Evolutionary conservation across 2,329 filamentous ascomycete species (phyloP), one percentile per base, ranked within the genome.

Genomic region (Alternaria brassicae): DNA sequence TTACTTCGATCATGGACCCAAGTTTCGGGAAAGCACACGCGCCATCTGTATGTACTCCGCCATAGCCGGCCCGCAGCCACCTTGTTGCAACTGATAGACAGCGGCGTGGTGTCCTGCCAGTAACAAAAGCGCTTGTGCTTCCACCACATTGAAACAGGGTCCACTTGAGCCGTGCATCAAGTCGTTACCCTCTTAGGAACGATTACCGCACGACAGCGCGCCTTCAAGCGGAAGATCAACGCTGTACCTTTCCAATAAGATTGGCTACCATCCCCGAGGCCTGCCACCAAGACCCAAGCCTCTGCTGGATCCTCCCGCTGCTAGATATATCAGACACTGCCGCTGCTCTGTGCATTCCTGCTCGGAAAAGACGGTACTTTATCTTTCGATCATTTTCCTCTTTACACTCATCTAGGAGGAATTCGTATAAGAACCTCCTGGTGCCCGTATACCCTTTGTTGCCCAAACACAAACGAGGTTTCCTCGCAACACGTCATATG

Each of bases 211-310:
- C 66, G 61, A 66, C 71, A 56, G 68, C 64, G 63, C 66, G 59
- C 59, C 61, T 62, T 62, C 53, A 58, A 61, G 68, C 70, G 69
- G 66, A 70, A 67, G 73, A 77, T 77, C 74, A 70, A 53, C 73
- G 59, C 47, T 60, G 44, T 62, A 55, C 59, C 59, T 71, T 75
- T 65, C 73, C 73, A 67, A 63, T 71, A 69, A 69, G 64, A 74
- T 69, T 60, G 53, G 48, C 58, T 44, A 65, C 64, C 68, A 61
- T 69, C 64, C 70, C 71, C 68, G 62, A 63, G 60, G 54, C 63
- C 58, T 61, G 56, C 60, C 54, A 60, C 57, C 49, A 47, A 53
- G 53, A 37, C 58, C 61, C 68, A 71, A 72, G 70, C 71, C 69
- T 72, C n/a, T 72, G 70, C 68, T 64, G 63, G 64, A 61, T 65